Base-by-base conservation (phyloP, 371 early-diverging fungal genomes). In the Nosema muscidifuracis region DNA sequence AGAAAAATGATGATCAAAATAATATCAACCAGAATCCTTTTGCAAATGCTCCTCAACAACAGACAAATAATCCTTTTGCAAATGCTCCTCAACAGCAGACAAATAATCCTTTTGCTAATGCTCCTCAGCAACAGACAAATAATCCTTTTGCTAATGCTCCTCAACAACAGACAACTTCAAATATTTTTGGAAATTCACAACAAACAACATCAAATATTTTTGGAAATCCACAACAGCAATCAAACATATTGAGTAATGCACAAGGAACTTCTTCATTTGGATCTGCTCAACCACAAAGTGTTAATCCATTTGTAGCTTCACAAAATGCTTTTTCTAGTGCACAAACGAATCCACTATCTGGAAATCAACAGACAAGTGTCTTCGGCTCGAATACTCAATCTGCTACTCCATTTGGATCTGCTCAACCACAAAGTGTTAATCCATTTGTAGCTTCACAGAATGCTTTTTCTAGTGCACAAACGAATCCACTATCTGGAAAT, bases 91-190 rank as follows among this genome's bases (percentile, higher is more conserved):
- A 47, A n/a, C 47, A 47, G n/a, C n/a, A n/a, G n/a, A n/a, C n/a
- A n/a, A n/a, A n/a, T n/a, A n/a, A 47, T n/a, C 6, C 3, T 47
- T 47, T 6, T 6, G 20, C 47, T 47, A n/a, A n/a, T n/a, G n/a
- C n/a, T n/a, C 4, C n/a, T 30, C 6, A 56, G 4, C 56, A 56
- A 30, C 56, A 24, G 33, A 4, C 51, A n/a, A 56, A 9, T 30
- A 56, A 56, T 24, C 56, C 56, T 28, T 56, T 47, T 47, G 3
- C n/a, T 4, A 47, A 47, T 47, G n/a, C 20, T n/a, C n/a, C n/a
- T n/a, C n/a, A n/a, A n/a, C 47, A 47, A 20, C n/a, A 4, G 18
- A 20, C 47, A 38, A 38, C 4, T 38, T 7, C 4, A 7, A 7
- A 7, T 7, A 4, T 13, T 7, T 38, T 50, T 50, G 50, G 50